These are phyloP conservation scores for Hypomontagnella submonticulosa DNA, from an alignment of 495 filamentous ascomycete species.

Conservation along the genomic window DNA sequence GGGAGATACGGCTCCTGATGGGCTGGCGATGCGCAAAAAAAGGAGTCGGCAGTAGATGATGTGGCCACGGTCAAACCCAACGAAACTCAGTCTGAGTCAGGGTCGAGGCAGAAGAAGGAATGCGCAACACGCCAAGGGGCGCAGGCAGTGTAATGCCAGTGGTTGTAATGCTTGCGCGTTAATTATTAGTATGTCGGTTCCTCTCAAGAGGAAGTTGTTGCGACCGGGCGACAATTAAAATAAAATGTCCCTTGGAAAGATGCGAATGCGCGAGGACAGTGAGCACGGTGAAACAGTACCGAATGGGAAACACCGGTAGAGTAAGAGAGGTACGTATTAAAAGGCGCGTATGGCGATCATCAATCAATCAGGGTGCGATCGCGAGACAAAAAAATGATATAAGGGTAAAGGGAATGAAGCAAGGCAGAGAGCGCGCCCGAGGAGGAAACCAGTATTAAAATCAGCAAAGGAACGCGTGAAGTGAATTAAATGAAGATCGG, in stretches of 20 bases:
- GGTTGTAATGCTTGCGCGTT: constrained; percentile 33
- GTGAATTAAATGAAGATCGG: constrained; percentile 36
- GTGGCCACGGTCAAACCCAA: constrained; percentile 50
- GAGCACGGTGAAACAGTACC: constrained; percentile 37
- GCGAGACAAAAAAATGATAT: constrained; percentile 47
- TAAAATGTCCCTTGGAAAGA: constrained; percentile 39
- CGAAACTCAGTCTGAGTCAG: constrained; percentile 51
- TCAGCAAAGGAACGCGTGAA: constrained; percentile 42
- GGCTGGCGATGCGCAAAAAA: constrained; percentile 42
- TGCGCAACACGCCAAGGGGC: constrained; percentile 28
- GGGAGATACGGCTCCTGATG: constrained; percentile 36
- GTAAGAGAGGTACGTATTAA: constrained; percentile 30
- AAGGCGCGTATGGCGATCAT: constrained; percentile 43
- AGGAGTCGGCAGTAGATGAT: constrained; percentile 46
- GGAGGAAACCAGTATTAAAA: constrained; percentile 46
- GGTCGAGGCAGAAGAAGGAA: constrained; percentile 36
- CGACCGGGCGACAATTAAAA: constrained; percentile 51
- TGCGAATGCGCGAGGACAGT: constrained; percentile 16
- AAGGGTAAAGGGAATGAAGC: constrained; percentile 31
- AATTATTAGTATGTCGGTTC: constrained; percentile 28
- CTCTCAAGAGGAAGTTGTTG: constrained; percentile 32
- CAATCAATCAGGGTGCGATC: constrained; percentile 29
- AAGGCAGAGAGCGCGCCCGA: constrained; percentile 41
- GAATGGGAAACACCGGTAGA: constrained; percentile 24
- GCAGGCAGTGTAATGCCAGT: constrained; percentile 29